A percentile compares a stretch with the other conserved stretches of the same genome.
phyloP scores from a whole-genome alignment of 768 basidiomycete species.

The Podaxis sp. region DNA sequence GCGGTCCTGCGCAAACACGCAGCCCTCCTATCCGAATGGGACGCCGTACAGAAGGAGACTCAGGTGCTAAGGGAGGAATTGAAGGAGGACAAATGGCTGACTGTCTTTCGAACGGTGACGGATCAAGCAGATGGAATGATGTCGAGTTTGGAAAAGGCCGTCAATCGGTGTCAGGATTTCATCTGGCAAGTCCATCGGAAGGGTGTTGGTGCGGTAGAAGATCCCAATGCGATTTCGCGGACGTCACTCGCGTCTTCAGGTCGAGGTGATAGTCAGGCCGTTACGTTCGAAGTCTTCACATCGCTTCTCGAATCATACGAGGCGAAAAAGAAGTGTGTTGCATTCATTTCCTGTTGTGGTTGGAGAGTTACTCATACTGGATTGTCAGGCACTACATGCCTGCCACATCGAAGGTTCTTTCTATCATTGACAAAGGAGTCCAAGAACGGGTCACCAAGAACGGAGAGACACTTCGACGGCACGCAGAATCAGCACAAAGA shows the following conservation, averaged over 20 bases:
- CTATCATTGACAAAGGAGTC: slow-evolving; percentile 93
- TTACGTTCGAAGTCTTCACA: slow-evolving; percentile 63
- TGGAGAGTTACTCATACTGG: background rate
- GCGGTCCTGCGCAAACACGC: slow-evolving; percentile 72
- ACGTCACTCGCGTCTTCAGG: slow-evolving; percentile 40
- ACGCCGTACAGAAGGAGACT: slow-evolving; percentile 73
- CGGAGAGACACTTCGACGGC: slow-evolving; percentile 88
- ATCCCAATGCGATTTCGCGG: slow-evolving; percentile 4
- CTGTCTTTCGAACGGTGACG: slow-evolving; percentile 89
- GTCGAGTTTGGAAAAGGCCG: slow-evolving; percentile 90
- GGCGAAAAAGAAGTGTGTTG: slow-evolving; percentile 80
- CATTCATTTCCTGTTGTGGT: slow-evolving; percentile 15
- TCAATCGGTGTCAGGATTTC: slow-evolving; percentile 88
- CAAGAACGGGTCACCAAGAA: slow-evolving; percentile 94
- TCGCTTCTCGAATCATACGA: slow-evolving; percentile 73
- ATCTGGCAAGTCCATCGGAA: slow-evolving; percentile 77
- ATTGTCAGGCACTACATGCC: slow-evolving; percentile 85
- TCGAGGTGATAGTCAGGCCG: slow-evolving; percentile 47
- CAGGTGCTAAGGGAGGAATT: slow-evolving; percentile 86
- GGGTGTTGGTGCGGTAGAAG: slow-evolving; percentile 44
- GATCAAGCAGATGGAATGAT: slow-evolving; percentile 99
- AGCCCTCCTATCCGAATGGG: slow-evolving; percentile 76
- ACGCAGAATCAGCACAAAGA: slow-evolving; percentile 84
- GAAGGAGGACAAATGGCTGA: slow-evolving; percentile 96
- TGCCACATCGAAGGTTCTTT: slow-evolving; percentile 86